Conservation (phyloP, 2,329 filamentous ascomycete species). For the Cylindrodendrum hubeiense region DNA sequence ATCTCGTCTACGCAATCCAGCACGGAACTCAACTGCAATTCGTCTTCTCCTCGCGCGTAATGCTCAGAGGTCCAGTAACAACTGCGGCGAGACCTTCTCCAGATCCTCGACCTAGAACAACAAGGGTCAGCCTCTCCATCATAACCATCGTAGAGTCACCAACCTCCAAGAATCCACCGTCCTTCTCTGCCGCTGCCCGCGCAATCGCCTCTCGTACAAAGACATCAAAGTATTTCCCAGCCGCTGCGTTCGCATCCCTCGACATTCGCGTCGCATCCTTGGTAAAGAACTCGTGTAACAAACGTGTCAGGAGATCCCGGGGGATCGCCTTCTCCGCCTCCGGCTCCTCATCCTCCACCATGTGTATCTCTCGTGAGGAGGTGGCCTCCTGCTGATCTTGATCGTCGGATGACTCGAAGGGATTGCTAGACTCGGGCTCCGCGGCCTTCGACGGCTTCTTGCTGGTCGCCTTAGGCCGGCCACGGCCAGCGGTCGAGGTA, state of each 20-base stretch:
- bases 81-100: slow-evolving; percentile 86
- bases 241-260: slow-evolving; percentile 80
- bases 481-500: slow-evolving; percentile 51
- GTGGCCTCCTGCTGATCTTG: slow-evolving; percentile 14
- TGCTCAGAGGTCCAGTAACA: slow-evolving; percentile 85
- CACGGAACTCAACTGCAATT: background rate
- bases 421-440: slow-evolving; percentile 48
- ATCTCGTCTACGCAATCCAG: background rate
- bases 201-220: slow-evolving; percentile 93
- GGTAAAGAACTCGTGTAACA: slow-evolving; percentile 86
- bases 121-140: slow-evolving; percentile 26
- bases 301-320: slow-evolving; percentile 77
- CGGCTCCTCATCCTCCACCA: slow-evolving; percentile 48
- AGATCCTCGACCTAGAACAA: slow-evolving; percentile 80
- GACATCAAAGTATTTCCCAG: slow-evolving; percentile 89
- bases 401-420: slow-evolving; percentile 52
- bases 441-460: slow-evolving; percentile 39
- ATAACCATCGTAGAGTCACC: slow-evolving; percentile 42
- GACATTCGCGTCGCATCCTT: slow-evolving; percentile 78
- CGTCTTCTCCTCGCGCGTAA: background rate
- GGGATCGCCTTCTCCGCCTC: slow-evolving; percentile 70
- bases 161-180: slow-evolving; percentile 80
- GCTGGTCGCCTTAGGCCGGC: slow-evolving; percentile 48
- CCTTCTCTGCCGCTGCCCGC: slow-evolving; percentile 78
- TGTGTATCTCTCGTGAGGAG: slow-evolving; percentile 40